Evolutionary conservation across 2,329 filamentous ascomycete genomes (phyloP), one percentile per base, ranked within the genome.

Genomic region (Cladophialophora carrionii): DNA sequence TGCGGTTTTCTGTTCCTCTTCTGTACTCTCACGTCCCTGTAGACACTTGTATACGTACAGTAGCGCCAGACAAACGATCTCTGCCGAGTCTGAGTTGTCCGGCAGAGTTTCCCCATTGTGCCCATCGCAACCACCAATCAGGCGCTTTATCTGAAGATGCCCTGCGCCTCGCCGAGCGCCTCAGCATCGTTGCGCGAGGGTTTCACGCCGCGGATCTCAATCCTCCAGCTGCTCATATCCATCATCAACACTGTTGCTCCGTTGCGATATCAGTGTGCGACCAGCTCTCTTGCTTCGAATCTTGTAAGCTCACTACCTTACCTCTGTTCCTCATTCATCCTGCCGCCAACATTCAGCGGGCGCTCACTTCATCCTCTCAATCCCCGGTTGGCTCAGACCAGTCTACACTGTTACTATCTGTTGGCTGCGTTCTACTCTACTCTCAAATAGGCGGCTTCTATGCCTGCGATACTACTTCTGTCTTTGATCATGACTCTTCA

Each of bases 251-350:
- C 56, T 63, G 66, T 61, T 54, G 55, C 48, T 62, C 57, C 49
- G 53, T 62, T 56, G 56, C 63, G 41, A 68, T 41, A 61, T 41
- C 63, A 62, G 60, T 53, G 29, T 62, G 48, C 59, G 59, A 49
- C 57, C 57, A 57, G 52, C 61, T 41, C 51, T 63, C 55, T 32
- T 54, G 41, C 57, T 61, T 65, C 52, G 59, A 57, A 67, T 69
- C 62, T 66, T 67, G 67, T 69, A 69, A 62, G 67, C 65, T 67
- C 55, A 64, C 34, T 58, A 62, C 67, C 52, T n/a, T 32, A 31
- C 12, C 58, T 69, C 59, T 56, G 57, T 51, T 57, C 52, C 46
- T 63, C 53, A 37, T 48, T 52, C 55, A 59, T 43, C 53, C 57
- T 32, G 51, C 57, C 57, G 32, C 37, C 24, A 49, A 53, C 24